Evolutionary conservation across 2,329 filamentous ascomycete species (phyloP).

Genomic region (Epichloe sibirici): DNA sequence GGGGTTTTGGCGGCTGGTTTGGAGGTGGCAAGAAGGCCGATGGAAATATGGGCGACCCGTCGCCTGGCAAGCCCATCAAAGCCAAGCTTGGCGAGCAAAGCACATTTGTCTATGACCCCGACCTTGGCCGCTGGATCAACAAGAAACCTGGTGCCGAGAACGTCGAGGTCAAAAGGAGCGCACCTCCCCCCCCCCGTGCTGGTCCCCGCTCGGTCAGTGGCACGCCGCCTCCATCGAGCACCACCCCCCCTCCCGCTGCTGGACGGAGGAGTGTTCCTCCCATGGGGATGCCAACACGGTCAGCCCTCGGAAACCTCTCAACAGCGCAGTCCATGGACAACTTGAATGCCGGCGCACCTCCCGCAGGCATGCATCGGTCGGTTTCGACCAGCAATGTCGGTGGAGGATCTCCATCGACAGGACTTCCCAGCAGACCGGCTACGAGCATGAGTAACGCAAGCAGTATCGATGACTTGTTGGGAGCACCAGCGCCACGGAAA

Average conservation of each 20-base stretch:
- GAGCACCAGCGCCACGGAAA: slow-evolving; percentile 59
- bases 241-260: slow-evolving; percentile 22
- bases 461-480: slow-evolving; percentile 86
- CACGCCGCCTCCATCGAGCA: slow-evolving; percentile 35
- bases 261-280: slow-evolving; percentile 21
- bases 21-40: slow-evolving; percentile 52
- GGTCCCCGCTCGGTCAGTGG: slow-evolving; percentile 40
- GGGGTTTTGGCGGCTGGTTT: slow-evolving; percentile 81
- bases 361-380: slow-evolving; percentile 32
- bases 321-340: slow-evolving; percentile 10
- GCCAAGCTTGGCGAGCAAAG: slow-evolving; percentile 92
- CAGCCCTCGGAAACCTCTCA: neutral
- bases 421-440: slow-evolving; percentile 56
- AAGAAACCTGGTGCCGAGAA: slow-evolving; percentile 70
- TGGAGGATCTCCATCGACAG: slow-evolving; percentile 23
- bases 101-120: slow-evolving; percentile 86
- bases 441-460: slow-evolving; percentile 86
- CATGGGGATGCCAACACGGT: slow-evolving; percentile 15
- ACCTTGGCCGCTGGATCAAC: slow-evolving; percentile 97
- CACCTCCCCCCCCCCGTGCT: slow-evolving; percentile 55
- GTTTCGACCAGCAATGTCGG: slow-evolving; percentile 32
- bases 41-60: slow-evolving; percentile 22
- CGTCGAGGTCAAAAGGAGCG: slow-evolving; percentile 44
- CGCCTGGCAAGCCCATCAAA: slow-evolving; percentile 58
- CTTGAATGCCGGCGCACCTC: slow-evolving; percentile 24